Evolutionary conservation across 768 basidiomycete genomes (phyloP).

Genomic region (Naematelia aurantialba): DNA sequence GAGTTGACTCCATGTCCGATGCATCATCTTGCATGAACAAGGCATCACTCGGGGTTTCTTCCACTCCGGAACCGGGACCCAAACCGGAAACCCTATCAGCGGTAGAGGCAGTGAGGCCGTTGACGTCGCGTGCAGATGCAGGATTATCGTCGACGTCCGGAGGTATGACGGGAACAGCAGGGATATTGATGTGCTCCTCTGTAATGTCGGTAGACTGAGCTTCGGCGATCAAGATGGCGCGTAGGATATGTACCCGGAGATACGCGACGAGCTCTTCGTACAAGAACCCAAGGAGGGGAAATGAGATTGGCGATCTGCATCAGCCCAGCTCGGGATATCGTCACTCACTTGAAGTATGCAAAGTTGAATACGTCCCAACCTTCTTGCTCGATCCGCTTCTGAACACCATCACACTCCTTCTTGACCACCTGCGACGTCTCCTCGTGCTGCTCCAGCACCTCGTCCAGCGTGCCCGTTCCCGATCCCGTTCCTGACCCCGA

Average conservation of each 20-base stretch:
- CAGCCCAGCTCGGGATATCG: background rate
- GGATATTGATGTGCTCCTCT: background rate
- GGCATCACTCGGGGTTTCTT: no score
- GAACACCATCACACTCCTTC: background rate
- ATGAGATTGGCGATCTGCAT: background rate
- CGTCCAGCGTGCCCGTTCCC: no score
- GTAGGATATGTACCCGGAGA: background rate
- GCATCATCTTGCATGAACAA: background rate
- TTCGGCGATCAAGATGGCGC: background rate
- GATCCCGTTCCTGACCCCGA: background rate
- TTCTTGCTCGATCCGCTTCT: background rate
- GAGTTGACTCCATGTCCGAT: background rate
- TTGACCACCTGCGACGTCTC: background rate
- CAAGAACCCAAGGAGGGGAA: background rate
- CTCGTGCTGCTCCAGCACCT: background rate
- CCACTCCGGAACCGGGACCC: no score
- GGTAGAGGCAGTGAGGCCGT: no score
- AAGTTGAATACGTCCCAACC: background rate
- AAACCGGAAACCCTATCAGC: no score
- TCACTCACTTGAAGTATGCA: background rate
- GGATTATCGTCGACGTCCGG: background rate
- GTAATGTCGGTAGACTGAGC: background rate
- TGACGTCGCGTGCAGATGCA: background rate
- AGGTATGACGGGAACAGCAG: background rate
- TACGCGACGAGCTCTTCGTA: background rate